Evolutionary conservation across 768 basidiomycete species (phyloP), one percentile per base, ranked within the genome.

Genomic region (Trametes cubensis): DNA sequence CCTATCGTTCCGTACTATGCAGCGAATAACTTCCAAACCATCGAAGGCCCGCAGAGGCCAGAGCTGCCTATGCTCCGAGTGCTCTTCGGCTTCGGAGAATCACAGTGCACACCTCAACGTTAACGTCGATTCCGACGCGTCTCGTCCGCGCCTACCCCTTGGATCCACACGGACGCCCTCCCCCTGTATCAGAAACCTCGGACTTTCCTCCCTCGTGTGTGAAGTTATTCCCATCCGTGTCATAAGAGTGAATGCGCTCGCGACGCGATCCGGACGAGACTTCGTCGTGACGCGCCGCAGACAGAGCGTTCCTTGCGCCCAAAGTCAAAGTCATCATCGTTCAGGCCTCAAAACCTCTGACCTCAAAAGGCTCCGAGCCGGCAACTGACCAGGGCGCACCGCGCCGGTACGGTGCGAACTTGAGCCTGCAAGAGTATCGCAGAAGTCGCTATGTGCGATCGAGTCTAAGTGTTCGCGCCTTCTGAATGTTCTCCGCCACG

Each of bases 111-210:
- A 47, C 45, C 44, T 20, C 44, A 34, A 34, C 34, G 34, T 34
- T 34, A 34, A 34, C 34, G 6, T 34, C 34, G 34, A 34, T 34
- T 34, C 45, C 42, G 30, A 52, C 41, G 48, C 42, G 49, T 52
- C 55, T 34, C 48, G 15, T 13, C 34, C 34, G 34, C 42, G 34
- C 21, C 39, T 40, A 25, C 18, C 44, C 47, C 61, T 58, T 21
- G 48, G 20, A 41, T 45, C 61, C 48, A 57, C 55, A 50, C 46
- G 41, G 30, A 21, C 40, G 10, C 21, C 41, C 6, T 25, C 40
- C 28, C 18, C 55, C 55, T 47, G 21, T 30, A 62, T 57, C 49
- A 57, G 61, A 62, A 57, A 57, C 26, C 55, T 52, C 55, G 55
- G 61, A 40, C 47, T 52, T 62, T 56, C 55, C 45, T 41, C 42